A percentile compares a stretch with the other conserved stretches of the same genome.
These are phyloP conservation scores for Diaporthe sp. DNA, from an alignment of 2,329 filamentous ascomycete species.

Conservation along the genomic window DNA sequence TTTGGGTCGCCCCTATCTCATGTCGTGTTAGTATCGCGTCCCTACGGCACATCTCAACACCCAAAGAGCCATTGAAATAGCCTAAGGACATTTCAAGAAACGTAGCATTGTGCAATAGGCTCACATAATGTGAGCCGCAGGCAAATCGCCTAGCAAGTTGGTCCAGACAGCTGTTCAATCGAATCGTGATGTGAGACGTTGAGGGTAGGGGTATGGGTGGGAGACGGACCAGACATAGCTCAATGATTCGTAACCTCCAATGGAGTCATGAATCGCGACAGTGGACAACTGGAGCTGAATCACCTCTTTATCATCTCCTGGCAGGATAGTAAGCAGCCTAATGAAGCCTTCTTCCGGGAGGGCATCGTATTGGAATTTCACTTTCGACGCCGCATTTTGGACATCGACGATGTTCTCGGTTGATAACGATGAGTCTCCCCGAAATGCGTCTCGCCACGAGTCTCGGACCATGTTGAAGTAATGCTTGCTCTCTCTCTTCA, in stretches of 20 bases:
- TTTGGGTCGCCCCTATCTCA: background rate
- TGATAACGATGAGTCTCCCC: too few species aligned
- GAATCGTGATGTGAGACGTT: background rate
- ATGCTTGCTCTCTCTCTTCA: too few species aligned
- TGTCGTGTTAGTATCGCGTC: background rate
- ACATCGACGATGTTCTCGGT: too few species aligned
- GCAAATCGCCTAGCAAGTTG: background rate
- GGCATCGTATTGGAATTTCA: background rate
- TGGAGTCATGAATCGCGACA: background rate
- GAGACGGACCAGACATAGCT: constrained; percentile 16
- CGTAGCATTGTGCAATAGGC: too few species aligned
- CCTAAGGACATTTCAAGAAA: too few species aligned
- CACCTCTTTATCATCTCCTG: background rate
- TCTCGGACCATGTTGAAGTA: too few species aligned
- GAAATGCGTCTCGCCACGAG: too few species aligned
- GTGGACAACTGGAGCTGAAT: background rate
- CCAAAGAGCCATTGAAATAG: background rate
- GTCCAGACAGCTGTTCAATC: background rate
- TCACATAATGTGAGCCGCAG: background rate
- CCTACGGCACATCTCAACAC: background rate
- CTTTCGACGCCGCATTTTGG: too few species aligned
- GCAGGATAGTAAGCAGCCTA: background rate
- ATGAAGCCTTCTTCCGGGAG: background rate
- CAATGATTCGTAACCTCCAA: background rate
- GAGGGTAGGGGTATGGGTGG: too few species aligned